Base-by-base conservation (phyloP, 805 yeast genomes). In the Candida endomychidarum region DNA sequence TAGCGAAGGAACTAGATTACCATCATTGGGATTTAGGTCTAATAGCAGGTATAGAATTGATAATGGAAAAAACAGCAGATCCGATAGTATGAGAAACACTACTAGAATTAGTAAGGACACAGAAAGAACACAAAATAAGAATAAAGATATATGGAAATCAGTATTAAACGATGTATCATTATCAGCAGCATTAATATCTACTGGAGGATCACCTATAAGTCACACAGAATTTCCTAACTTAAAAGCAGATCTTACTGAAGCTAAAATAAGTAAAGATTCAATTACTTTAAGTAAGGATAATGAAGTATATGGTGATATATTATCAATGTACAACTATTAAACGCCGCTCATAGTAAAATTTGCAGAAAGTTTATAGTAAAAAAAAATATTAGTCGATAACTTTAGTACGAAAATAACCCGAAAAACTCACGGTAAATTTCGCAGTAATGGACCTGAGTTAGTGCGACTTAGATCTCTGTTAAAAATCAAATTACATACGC, bases 161-260 rank as follows among this genome's bases (percentile, higher is more conserved):
- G 63, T 64, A 1, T 46, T 57, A 24, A 63, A 61, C 45, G 67
- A 60, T 17, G 55, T 58, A 19, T 59, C 68, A n/a, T 50, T 63
- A 37, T 50, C 62, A 9, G 70, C 70, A 0, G 71, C 70, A 3
- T 46, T 64, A 22, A 51, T 62, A 2, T 63, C 71, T 2, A 60
- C 64, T 8, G 70, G 70, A 3, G 51, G 53, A 12, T 40, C 53
- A 7, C 59, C 63, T 2, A 40, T 43, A 5, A 43, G 60, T 4
- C 46, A 55, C 10, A 43, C 47, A 6, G 57, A 53, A 29, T 51
- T 48, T 38, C 46, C 50, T 18, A 52, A 52, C 37, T 42, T 61
- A 27, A 51, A 51, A 14, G 47, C 63, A 21, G 67, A 61, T 43
- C 58, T 61, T 37, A 54, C 53, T 9, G 63, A 54, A 30, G 57